Evolutionary conservation across 495 filamentous ascomycete genomes (phyloP), one percentile per base, ranked within the genome.

Genomic region (Penicillium canariense): DNA sequence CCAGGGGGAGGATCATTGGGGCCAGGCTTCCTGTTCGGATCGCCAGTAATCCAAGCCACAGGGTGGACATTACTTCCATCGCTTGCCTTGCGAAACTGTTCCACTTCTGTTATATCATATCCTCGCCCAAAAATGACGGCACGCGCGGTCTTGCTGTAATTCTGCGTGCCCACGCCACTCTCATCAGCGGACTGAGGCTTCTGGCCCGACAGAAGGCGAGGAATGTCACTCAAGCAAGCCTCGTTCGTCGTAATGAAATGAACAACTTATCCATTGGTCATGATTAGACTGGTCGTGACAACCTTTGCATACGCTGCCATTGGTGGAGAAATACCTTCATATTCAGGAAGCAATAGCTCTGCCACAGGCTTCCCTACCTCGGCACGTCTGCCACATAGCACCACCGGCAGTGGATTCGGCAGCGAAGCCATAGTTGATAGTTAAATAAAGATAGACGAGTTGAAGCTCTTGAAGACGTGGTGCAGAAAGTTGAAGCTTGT

Each of bases 51-150:
- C 63, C 63, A 66, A 36, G 30, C 44, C 23, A 63, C 51, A 6
- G 63, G 56, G 1, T 54, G 44, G 11, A 4, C 27, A 32, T 52
- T 36, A n/a, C 27, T 36, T 4, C 51, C 40, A 32, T 52, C 34
- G 12, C 38, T 45, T 23, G 50, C 50, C 3, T 52, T 26, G 11
- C 43, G 43, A 18, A 63, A 35, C 2, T 28, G 11, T 32, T 66
- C 53, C 17, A 73, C 53, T 27, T 68, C 54, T 1, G 57, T 47
- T 5, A 44, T 11, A 0, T 45, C 26, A 40, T 56, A 70, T 2
- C 59, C 69, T 5, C 69, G 67, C 12, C 70, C 70, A 20, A 72
- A 67, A 8, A 73, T 60, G 11, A 72, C 59, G 5, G 63, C 70
- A 1, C 67, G 65, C 4, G 59, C 56, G 4, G 63, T 63, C 15